Evolutionary conservation across 2,329 filamentous ascomycete genomes (phyloP), one percentile per base, ranked within the genome.

Genomic region (Sordariomycetes sp.): DNA sequence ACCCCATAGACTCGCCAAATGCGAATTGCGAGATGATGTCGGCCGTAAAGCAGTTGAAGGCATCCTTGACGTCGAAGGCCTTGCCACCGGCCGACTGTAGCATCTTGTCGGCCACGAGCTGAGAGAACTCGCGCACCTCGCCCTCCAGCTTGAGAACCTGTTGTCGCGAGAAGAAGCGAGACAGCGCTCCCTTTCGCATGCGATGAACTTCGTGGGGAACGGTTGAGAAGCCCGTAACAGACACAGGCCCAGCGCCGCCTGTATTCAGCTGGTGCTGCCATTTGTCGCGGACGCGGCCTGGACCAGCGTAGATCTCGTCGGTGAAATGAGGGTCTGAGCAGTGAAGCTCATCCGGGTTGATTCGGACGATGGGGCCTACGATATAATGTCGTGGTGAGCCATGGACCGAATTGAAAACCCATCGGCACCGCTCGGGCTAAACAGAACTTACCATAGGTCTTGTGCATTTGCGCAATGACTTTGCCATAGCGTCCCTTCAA

Each of bases 1-100:
- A 44, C 32, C 57, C 58, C 38, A 60, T 51, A 5, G 46, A 45
- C 27, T 61, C 51, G 6, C 59, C 59, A 35, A 61, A 63, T 12
- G 46, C 47, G 32, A 58, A 63, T 4, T 52, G 46, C 2, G 53
- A 52, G 19, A 63, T 61, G 5, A 52, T 47, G n/a, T 63, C 59
- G 2, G 56, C 51, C 0, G 57, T 59, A 36, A 59, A 60, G 39
- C 58, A 61, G 38, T 55, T 58, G 34, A 57, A 60, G 5, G 57
- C 42, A 14, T 54, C 47, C 20, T 49, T 51, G 8, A 59, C 40
- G 24, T 61, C 51, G n/a, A 61, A 51, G 0, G 50, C 38, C 6
- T 42, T 38, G 12, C 41, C 45, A 10, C 46, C 45, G 7, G 42
- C 29, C 6, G 39, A 40, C 3, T 34, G 31, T 5, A 62, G 43